Base-by-base conservation (phyloP, 352 stramenopile species). In the Phytopythium helicoides region DNA sequence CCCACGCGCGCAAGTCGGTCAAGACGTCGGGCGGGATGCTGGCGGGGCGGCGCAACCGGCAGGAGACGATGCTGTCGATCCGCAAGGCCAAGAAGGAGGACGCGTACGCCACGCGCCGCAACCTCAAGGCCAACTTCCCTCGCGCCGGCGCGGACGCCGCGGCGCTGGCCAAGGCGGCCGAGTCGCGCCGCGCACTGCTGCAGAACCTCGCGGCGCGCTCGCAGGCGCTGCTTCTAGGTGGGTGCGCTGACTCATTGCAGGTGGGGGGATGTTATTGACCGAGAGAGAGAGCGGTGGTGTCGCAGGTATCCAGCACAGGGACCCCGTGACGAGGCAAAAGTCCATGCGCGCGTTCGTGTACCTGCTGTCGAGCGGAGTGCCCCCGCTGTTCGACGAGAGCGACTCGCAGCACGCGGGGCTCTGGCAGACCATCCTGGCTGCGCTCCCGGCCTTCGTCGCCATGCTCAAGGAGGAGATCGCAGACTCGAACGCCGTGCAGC, bases 41-140 rank as follows among this genome's bases (percentile, higher is more conserved):
- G 63, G 89, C 82, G 34, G 82, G 82, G 40, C 73, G 82, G 47
- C 82, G 82, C 62, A 92, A 92, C 63, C 82, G 82, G 40, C 82
- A 92, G 64, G 75, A 92, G 70, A 92, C 82, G 2, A 88, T 92
- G 76, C 65, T 94, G 33, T 86, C 78, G 21, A 93, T 94, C 62
- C 85, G 85, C 58, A 94, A 94, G 63, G 81, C 85, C 51, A 92
- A 92, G 68, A 94, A 94, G 51, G 85, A 94, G 62, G 85, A 94
- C 64, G 85, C 81, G 15, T 94, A 94, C 63, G 81, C 84, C 48
- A 91, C 81, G 59, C 80, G 85, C 23, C 81, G 85, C 55, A 94
- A 94, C 56, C 66, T 94, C 39, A 91, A 92, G 52, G 73, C 85
- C 57, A 89, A 92, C 59, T 74, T 84, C 62, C 73, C 79, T 42